Base-by-base conservation (phyloP, 2,329 filamentous ascomycete species). In the Biscogniauxia sp. region DNA sequence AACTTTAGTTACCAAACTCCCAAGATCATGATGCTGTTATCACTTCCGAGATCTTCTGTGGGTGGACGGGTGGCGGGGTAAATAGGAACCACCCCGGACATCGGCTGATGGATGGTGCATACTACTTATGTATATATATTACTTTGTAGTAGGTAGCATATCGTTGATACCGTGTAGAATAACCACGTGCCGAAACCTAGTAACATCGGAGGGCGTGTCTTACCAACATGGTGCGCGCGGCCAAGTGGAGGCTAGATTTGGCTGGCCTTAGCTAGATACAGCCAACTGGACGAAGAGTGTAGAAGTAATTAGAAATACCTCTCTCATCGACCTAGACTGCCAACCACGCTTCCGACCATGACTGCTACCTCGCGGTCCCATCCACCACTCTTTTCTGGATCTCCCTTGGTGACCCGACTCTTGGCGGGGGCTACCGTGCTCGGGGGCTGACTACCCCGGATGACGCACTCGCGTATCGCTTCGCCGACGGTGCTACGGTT, bases 311-410 rank as follows among this genome's bases (percentile, higher is more conserved):
- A 28, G 51, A 1, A 49, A 19, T 20, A 23, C 53, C 51, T 11
- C 20, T 11, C 20, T 70, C 64, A 80, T 63, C 81, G 76, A 11
- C 80, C 78, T 3, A 86, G 68, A 61, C 82, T 82, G 54, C 83
- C 84, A 49, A 93, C 82, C 5, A 97, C 87, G 69, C 91, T 91
- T 56, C 91, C 89, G 51, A 96, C 90, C 94, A 98, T 97, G 54
- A 98, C 93, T 1, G 93, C 93, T 54, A 93, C 89, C 77, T 98
- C 95, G 49, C 94, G 84, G 70, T 97, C 94, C 92, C 92, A 97
- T 59, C 80, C 84, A 6, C 78, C 80, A 64, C 74, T 77, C 64
- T 78, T 78, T 13, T 77, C 77, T n/a, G 77, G 71, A 51, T 81
- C 76, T 37, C 74, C 74, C 66, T 73, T 79, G 61, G 66, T 69